Conservation (phyloP, 2,329 filamentous ascomycete genomes). For the Paraconiothyrium brasiliense region DNA sequence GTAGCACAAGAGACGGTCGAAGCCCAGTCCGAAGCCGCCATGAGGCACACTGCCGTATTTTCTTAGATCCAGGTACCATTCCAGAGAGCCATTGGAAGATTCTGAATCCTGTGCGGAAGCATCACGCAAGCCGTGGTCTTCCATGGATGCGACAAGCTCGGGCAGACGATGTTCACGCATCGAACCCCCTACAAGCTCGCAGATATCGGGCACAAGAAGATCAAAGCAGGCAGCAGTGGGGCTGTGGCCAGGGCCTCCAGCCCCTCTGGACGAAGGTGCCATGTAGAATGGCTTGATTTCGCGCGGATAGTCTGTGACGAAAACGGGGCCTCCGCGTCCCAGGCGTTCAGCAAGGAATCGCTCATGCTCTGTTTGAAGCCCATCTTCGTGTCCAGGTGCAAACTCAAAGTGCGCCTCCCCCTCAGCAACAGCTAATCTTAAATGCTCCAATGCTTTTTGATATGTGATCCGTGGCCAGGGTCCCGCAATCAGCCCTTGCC, state of each 20-base stretch:
- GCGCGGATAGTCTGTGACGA: slow-evolving; percentile 92
- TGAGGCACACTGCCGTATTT: slow-evolving; percentile 92
- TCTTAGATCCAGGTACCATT: slow-evolving; percentile 90
- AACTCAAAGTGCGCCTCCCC: slow-evolving; percentile 68
- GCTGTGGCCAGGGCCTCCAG: slow-evolving; percentile 21
- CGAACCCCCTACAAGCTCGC: slow-evolving; percentile 87
- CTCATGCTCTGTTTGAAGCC: slow-evolving; percentile 92
- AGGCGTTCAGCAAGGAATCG: slow-evolving; percentile 79
- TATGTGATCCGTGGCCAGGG: slow-evolving; percentile 89
- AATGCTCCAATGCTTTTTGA: slow-evolving; percentile 74
- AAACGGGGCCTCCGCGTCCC: slow-evolving; percentile 75
- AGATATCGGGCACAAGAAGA: slow-evolving; percentile 83
- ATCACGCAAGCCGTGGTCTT: slow-evolving; percentile 68
- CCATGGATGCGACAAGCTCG: slow-evolving; percentile 75
- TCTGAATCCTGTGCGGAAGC: slow-evolving; percentile 27
- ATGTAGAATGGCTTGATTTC: slow-evolving; percentile 93
- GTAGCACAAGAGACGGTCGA: slow-evolving; percentile 87
- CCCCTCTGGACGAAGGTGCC: slow-evolving; percentile 58
- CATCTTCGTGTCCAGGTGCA: slow-evolving; percentile 73
- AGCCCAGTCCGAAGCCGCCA: slow-evolving; percentile 89
- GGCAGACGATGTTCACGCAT: slow-evolving; percentile 83
- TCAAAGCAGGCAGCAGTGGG: slow-evolving; percentile 88
- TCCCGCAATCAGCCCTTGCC: slow-evolving; percentile 74
- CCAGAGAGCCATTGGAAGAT: slow-evolving; percentile 56
- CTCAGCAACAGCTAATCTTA: slow-evolving; percentile 67